These are phyloP conservation scores for Apiospora hydei DNA, from an alignment of 2,329 filamentous ascomycete genomes.

Conservation along the genomic window DNA sequence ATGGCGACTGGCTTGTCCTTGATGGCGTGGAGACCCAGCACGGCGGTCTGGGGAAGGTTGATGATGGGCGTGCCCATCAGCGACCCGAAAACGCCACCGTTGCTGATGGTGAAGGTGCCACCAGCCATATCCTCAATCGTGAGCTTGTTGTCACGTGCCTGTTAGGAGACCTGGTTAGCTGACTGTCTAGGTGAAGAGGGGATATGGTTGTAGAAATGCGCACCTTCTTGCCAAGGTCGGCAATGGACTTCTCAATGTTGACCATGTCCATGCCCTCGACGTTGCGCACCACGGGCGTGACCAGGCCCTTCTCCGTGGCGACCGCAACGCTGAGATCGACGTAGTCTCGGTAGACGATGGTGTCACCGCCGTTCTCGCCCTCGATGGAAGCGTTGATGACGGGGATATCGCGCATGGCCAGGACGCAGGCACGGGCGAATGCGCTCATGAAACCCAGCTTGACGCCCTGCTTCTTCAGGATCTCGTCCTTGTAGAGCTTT, in stretches of 20 bases:
- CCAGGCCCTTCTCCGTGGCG: slow-evolving; percentile 95
- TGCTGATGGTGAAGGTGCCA: slow-evolving; percentile 97
- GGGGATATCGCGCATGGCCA: slow-evolving; percentile 95
- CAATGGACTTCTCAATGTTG: slow-evolving; percentile 88
- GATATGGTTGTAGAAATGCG: slow-evolving; percentile 28
- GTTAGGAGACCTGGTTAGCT: slow-evolving; percentile 24
- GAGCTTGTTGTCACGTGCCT: slow-evolving; percentile 94
- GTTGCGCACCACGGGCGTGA: slow-evolving; percentile 96
- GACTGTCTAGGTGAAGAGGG: neutral
- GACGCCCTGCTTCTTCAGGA: slow-evolving; percentile 93
- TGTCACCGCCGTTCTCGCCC: slow-evolving; percentile 92
- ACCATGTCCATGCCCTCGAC: slow-evolving; percentile 88
- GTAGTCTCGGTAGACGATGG: slow-evolving; percentile 97
- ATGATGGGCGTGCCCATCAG: slow-evolving; percentile 98
- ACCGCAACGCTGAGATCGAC: slow-evolving; percentile 98
- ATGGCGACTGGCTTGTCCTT: slow-evolving; percentile 91
- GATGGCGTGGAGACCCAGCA: slow-evolving; percentile 93
- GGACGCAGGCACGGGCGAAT: slow-evolving; percentile 86
- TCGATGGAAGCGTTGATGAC: slow-evolving; percentile 97
- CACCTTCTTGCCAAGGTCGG: slow-evolving; percentile 95
- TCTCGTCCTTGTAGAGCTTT: slow-evolving; percentile 95
- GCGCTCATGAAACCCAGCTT: slow-evolving; percentile 99
- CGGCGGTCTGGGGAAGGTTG: slow-evolving; percentile 92
- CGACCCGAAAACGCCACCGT: slow-evolving; percentile 95
- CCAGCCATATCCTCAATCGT: slow-evolving; percentile 99